These are phyloP conservation scores for Termitomyces eurrhizus DNA, from an alignment of 768 basidiomycete species.

Conservation along the genomic window DNA sequence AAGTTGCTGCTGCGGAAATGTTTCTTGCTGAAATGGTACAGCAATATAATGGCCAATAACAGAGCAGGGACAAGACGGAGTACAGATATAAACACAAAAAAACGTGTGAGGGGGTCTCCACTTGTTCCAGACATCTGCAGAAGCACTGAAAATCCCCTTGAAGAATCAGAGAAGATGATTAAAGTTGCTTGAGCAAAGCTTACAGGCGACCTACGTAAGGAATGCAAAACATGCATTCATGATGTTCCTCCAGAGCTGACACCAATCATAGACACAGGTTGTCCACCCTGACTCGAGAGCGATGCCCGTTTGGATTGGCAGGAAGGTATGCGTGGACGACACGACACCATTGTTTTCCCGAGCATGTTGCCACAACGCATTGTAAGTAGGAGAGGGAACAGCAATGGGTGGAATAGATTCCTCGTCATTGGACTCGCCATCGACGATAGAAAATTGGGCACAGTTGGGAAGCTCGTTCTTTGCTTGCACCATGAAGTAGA, in stretches of 20 bases:
- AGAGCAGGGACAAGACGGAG: background rate
- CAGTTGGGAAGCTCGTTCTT: background rate
- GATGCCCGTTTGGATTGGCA: background rate
- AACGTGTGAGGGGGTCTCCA: background rate
- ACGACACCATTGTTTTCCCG: no score
- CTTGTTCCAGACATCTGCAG: background rate
- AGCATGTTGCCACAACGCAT: background rate
- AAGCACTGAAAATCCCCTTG: background rate
- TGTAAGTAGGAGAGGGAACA: background rate
- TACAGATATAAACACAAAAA: background rate
- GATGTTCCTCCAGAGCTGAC: background rate
- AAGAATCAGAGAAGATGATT: background rate
- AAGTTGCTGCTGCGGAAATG: background rate
- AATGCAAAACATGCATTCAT: background rate
- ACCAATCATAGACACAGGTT: background rate
- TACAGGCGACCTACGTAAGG: background rate
- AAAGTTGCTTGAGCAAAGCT: background rate
- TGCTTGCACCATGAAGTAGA: background rate
- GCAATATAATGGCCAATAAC: background rate
- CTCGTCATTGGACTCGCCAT: background rate
- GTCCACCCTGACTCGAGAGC: background rate
- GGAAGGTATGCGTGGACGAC: background rate
- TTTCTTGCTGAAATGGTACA: background rate
- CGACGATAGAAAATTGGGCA: background rate
- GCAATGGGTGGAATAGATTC: background rate